Conservation (phyloP, 2,329 filamentous ascomycete species). For the Paecilomyces niveus region DNA sequence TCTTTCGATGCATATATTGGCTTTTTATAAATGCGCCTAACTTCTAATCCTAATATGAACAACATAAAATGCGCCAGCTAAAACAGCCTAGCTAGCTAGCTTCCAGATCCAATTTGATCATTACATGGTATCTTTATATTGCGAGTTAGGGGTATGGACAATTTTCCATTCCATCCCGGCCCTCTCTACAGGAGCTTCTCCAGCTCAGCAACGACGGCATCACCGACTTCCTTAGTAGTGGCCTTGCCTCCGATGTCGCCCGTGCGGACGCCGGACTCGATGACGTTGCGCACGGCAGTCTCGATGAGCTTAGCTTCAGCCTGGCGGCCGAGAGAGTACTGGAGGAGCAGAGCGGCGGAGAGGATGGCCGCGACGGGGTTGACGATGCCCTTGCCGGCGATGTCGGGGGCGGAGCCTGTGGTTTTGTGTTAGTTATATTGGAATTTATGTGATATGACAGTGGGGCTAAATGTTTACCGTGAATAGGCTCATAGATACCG, state of each 20-base stretch:
- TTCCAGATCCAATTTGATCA: slow-evolving; percentile 12
- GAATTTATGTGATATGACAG: neutral
- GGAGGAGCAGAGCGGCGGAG: slow-evolving; percentile 90
- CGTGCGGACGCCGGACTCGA: slow-evolving; percentile 72
- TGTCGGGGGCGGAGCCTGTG: slow-evolving; percentile 80
- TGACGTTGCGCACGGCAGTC: slow-evolving; percentile 68
- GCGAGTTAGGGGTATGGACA: neutral
- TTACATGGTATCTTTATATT: slow-evolving; percentile 8
- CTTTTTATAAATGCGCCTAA: neutral
- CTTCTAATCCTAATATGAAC: neutral
- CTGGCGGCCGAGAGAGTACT: slow-evolving; percentile 78
- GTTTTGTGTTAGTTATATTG: slow-evolving; percentile 2
- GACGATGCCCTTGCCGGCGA: slow-evolving; percentile 83
- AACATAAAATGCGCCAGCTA: neutral
- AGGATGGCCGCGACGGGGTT: slow-evolving; percentile 90
- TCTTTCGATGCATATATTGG: too few species aligned
- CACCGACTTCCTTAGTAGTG: slow-evolving; percentile 70
- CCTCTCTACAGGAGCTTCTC: slow-evolving; percentile 52
- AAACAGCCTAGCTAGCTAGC: too few species aligned
- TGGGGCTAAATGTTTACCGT: slow-evolving; percentile 52
- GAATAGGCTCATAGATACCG: slow-evolving; percentile 96
- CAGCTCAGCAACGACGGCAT: slow-evolving; percentile 71
- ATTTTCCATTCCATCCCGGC: neutral
- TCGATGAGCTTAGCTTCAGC: slow-evolving; percentile 73
- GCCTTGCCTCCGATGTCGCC: slow-evolving; percentile 76